Percentiles rank a stretch among this genome's conserved stretches.
phyloP scores from a whole-genome alignment of 2,329 filamentous ascomycete genomes.

The Botrytis elliptica region DNA sequence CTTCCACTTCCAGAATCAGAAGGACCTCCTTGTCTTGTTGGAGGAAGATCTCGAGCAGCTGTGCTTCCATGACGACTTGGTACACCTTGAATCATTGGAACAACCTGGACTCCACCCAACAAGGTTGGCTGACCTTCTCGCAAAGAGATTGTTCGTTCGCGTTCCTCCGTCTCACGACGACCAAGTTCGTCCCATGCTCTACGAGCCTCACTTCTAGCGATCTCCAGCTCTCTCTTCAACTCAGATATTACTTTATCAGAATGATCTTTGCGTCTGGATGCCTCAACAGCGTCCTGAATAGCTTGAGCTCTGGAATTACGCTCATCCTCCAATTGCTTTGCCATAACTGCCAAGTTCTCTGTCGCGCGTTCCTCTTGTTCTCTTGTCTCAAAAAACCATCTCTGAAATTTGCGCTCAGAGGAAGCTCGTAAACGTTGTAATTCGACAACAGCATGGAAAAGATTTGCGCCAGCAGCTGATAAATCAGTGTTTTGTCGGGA shows the following conservation, averaged over 20 bases:
- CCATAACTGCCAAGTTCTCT: conserved; percentile 79
- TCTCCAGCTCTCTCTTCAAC: conserved; percentile 88
- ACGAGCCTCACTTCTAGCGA: conserved; percentile 93
- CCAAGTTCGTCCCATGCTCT: conserved; percentile 97
- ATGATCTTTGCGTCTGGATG: conserved; percentile 66
- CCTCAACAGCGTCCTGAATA: conserved; percentile 62
- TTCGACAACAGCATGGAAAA: conserved; percentile 97
- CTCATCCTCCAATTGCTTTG: conserved; percentile 72
- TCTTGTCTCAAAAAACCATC: conserved; percentile 96
- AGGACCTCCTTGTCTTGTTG: conserved; percentile 47
- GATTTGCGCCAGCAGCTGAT: conserved; percentile 93
- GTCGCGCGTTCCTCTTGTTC: conserved; percentile 81
- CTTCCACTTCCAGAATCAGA: conserved; percentile 37
- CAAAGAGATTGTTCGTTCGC: conserved; percentile 80
- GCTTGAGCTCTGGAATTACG: conserved; percentile 67
- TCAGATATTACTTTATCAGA: conserved; percentile 79
- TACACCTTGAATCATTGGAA: conserved; percentile 80
- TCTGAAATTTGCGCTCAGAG: conserved; percentile 95
- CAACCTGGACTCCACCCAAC: conserved; percentile 90
- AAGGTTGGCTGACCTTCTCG: conserved; percentile 84
- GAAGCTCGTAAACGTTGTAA: conserved; percentile 89
- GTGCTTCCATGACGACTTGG: conserved; percentile 55
- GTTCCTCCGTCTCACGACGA: conserved; percentile 86
- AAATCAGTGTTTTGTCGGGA: conserved; percentile 93
- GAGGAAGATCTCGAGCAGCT: conserved; percentile 41